Conservation (phyloP, 768 basidiomycete species). For the Phylloporus rhodoxanthus region DNA sequence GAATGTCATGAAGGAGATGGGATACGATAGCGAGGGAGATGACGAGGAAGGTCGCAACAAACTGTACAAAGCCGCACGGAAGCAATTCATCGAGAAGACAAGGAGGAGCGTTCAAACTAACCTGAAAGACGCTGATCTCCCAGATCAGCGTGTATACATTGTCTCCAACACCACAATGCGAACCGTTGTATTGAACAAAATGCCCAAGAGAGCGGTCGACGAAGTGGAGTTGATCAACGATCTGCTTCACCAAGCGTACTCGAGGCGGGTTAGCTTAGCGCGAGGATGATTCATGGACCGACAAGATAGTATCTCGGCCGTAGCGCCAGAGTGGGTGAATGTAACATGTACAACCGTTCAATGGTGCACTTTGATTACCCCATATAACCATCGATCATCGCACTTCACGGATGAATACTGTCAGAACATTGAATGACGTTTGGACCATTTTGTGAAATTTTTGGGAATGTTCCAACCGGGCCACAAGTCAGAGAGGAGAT, state of each 20-base stretch:
- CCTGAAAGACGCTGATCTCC: constrained; percentile 15
- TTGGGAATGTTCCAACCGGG: too few relatives aligned
- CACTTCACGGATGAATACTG: too few relatives aligned
- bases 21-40: constrained; percentile 12
- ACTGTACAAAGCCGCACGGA: constrained; percentile 13
- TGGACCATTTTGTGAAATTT: too few relatives aligned
- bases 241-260: not conserved
- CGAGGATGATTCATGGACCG: not conserved
- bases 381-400: too few relatives aligned
- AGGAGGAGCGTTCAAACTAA: constrained; percentile 14
- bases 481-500: not conserved
- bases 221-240: constrained; percentile 16
- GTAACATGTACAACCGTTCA: too few relatives aligned
- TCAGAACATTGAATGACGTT: too few relatives aligned
- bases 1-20: constrained; percentile 22
- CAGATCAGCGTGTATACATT: constrained; percentile 24
- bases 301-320: not conserved
- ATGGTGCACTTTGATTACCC: too few relatives aligned
- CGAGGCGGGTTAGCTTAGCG: not conserved
- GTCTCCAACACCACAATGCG: constrained; percentile 18
- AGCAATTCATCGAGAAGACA: constrained; percentile 20
- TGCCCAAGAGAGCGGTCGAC: constrained; percentile 17
- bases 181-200: constrained; percentile 9
- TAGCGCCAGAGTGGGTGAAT: too few relatives aligned
- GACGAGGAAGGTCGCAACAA: constrained; percentile 1